Base-by-base conservation (phyloP, 805 yeast species). In the Metschnikowia matae region DNA sequence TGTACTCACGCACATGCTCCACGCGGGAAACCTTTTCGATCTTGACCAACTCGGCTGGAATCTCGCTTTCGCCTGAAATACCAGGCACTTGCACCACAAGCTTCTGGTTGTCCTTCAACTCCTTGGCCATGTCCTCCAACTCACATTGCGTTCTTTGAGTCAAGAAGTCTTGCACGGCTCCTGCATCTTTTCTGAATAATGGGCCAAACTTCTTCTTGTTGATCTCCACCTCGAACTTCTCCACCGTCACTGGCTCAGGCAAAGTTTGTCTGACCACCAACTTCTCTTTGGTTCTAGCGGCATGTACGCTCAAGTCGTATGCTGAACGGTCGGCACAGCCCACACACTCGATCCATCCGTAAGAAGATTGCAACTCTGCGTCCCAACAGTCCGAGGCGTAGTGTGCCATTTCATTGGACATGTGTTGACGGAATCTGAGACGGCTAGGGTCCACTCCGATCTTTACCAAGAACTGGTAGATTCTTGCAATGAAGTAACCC, bases 381-480 rank as follows among this genome's bases (percentile, higher is more conserved):
- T 94, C 99, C 99, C 99, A 94, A 79, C 99, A 94, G 75, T 94
- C 99, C 60, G 96, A 84, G 53, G 99, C 99, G 70, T 94, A 94
- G 71, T 94, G 99, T 17, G 99, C 99, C 99, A 94, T 94, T 77
- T 94, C 99, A 69, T 94, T 94, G 61, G 85, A 79, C 96, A 94
- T 85, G 74, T 94, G 99, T 78, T 94, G 99, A 79, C 99, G 87
- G 83, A 94, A 94, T 71, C 99, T 84, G 68, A 94, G 73, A 64
- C 89, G 84, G 50, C 73, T 66, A 53, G 85, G 78, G 69, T 94
- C 92, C 58, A 91, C 90, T 76, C 99, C 99, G 64, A 94, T 89
- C 68, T 87, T 88, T 56, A 75, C 65, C 69, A 94, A 79, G 73
- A 94, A 94, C 64, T 75, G 73, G 73, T 85, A 88, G 64, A 94